phyloP scores from a whole-genome alignment of 495 filamentous ascomycete species.

The Podospora tetraspora region DNA sequence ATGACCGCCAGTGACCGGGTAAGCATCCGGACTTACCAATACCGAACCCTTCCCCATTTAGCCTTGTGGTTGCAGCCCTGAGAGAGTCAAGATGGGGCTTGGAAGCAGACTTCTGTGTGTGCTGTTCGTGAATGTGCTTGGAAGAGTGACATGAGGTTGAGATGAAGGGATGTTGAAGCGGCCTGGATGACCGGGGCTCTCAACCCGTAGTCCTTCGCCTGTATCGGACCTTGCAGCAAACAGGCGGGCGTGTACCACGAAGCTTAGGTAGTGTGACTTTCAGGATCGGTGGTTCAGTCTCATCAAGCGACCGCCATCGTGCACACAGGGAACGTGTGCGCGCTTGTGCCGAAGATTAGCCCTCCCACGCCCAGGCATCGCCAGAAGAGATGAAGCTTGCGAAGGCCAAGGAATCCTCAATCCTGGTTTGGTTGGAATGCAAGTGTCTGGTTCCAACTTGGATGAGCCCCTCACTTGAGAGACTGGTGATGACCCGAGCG shows the following conservation, averaged over 20 bases:
- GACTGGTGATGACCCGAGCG: not conserved
- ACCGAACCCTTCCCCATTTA: constrained; percentile 18
- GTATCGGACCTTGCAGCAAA: not conserved
- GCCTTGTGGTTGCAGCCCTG: constrained; percentile 6
- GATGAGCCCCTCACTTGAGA: not conserved
- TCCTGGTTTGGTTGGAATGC: not conserved
- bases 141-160: not conserved
- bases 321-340: not conserved
- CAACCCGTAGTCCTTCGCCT: not conserved
- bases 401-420: not conserved
- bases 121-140: not conserved
- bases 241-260: not conserved
- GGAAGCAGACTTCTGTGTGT: not conserved
- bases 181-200: not conserved
- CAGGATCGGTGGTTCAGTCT: not conserved
- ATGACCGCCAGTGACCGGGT: constrained; percentile 18
- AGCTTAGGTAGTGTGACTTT: not conserved
- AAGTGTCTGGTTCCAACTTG: not conserved
- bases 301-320: not conserved
- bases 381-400: not conserved
- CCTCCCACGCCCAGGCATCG: not conserved
- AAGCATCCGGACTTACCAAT: not conserved
- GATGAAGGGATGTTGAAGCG: not conserved
- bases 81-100: not conserved
- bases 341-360: not conserved